Percentiles rank a stretch among this genome's conserved stretches.
phyloP scores from a whole-genome alignment of 306 rosid genomes.

The Casuarina glauca region DNA sequence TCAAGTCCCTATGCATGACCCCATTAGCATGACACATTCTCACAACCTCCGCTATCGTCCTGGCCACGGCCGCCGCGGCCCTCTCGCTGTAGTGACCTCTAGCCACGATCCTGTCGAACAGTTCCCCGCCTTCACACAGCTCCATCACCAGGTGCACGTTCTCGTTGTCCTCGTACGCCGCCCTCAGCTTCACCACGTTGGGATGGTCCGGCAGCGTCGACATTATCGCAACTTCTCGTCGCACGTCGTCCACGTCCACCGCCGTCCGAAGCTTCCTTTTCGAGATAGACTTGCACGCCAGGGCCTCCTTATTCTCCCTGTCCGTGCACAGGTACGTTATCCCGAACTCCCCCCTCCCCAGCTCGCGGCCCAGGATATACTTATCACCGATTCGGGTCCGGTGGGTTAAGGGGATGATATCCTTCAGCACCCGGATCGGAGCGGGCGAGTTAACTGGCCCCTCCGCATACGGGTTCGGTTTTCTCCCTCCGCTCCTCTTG shows the following conservation, averaged over 20 bases:
- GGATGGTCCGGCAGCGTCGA: constrained; percentile 75
- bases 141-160: constrained; percentile 93
- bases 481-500: constrained; percentile 42
- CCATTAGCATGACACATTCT: constrained; percentile 84
- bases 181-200: constrained; percentile 68
- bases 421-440: constrained; percentile 86
- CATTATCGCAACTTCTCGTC: constrained; percentile 90
- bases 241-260: constrained; percentile 75
- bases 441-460: constrained; percentile 49
- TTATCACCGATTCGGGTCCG: constrained; percentile 76
- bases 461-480: constrained; percentile 55
- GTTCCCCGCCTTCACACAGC: constrained; percentile 80
- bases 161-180: constrained; percentile 74
- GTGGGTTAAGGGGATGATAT: constrained; percentile 67
- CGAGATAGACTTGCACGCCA: constrained; percentile 95
- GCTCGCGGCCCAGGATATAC: constrained; percentile 83
- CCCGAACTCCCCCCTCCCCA: constrained; percentile 98
- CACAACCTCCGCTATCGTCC: constrained; percentile 79
- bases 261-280: constrained; percentile 85
- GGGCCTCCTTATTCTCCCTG: constrained; percentile 73
- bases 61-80: constrained; percentile 76
- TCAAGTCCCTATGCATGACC: constrained; percentile 82
- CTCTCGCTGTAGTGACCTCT: constrained; percentile 84
- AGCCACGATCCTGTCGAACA: constrained; percentile 83
- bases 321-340: constrained; percentile 92